Percentiles rank a stretch among this genome's conserved stretches.
Conservation (phyloP, 2,329 filamentous ascomycete species). For the Raffaelea arxii region DNA sequence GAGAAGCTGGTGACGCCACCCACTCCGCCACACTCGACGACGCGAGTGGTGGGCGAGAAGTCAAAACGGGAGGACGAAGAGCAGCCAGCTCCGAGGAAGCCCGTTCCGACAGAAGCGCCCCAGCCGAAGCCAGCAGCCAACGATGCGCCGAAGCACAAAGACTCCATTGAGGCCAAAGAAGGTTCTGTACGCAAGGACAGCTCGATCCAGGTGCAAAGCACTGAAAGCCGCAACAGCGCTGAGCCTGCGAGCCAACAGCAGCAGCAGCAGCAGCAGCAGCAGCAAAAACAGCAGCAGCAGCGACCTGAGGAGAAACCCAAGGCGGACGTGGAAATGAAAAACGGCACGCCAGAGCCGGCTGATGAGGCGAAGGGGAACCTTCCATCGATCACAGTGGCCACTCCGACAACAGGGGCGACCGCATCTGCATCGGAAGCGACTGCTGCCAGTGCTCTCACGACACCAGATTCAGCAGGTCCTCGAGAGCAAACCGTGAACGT, state of each 20-base stretch:
- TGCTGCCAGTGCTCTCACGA: constrained; percentile 4
- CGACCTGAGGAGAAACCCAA: background rate
- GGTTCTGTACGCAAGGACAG: background rate
- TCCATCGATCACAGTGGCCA: constrained; percentile 5
- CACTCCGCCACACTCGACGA: constrained; percentile 4
- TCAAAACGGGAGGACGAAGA: background rate
- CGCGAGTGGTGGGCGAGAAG: background rate
- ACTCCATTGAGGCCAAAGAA: background rate
- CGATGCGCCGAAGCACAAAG: background rate
- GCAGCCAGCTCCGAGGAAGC: background rate
- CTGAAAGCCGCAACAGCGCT: too few species aligned
- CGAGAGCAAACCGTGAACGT: background rate
- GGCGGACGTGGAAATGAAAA: background rate
- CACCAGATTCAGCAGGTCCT: too few species aligned
- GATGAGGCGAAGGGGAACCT: background rate
- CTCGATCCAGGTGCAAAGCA: too few species aligned
- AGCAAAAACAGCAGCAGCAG: background rate
- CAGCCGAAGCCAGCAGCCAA: background rate
- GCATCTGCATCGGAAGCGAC: too few species aligned
- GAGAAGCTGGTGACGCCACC: constrained; percentile 6
- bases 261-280: background rate
- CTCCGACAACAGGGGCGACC: too few species aligned
- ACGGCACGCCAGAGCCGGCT: background rate
- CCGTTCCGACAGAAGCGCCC: background rate
- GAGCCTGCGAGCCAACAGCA: background rate